phyloP scores from a whole-genome alignment of 1,139 yeast species.

The Kluyveromyces sp. region DNA sequence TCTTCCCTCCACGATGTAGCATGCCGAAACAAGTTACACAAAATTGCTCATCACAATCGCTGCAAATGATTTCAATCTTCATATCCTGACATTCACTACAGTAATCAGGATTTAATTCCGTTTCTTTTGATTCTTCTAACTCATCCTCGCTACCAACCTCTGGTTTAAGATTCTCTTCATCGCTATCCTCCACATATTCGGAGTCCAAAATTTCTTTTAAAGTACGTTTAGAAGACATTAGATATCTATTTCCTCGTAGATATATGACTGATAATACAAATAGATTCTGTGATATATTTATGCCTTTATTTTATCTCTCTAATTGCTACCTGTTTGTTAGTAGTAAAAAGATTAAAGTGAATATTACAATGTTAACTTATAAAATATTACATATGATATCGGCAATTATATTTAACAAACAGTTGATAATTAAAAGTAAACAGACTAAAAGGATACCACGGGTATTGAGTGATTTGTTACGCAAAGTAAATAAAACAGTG shows the following conservation, averaged over 20 bases:
- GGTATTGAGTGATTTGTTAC: too few species aligned
- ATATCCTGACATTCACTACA: constrained; percentile 68
- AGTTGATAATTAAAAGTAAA: too few species aligned
- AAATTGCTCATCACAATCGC: constrained; percentile 53
- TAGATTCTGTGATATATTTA: too few species aligned
- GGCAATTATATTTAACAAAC: too few species aligned
- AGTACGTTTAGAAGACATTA: constrained; percentile 22
- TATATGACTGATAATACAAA: too few species aligned
- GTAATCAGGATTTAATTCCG: constrained; percentile 31
- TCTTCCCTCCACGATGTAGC: constrained; percentile 58
- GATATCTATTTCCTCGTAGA: background rate
- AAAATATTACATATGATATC: too few species aligned
- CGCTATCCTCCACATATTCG: constrained; percentile 27
- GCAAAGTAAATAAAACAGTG: too few species aligned
- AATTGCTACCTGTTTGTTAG: too few species aligned
- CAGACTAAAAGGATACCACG: too few species aligned
- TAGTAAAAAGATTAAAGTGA: too few species aligned
- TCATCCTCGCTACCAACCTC: constrained; percentile 14
- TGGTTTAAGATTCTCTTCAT: constrained; percentile 11
- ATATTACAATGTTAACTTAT: too few species aligned
- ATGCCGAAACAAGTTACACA: constrained; percentile 61
- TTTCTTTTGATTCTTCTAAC: constrained; percentile 16
- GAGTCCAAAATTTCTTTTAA: constrained; percentile 29
- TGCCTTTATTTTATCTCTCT: too few species aligned
- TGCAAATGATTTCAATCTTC: constrained; percentile 52